A percentile compares a stretch with the other conserved stretches of the same genome.
These are phyloP conservation scores for Nelumbo lutea DNA, from an alignment of 164 flowering plant genomes.

Conservation along the genomic window DNA sequence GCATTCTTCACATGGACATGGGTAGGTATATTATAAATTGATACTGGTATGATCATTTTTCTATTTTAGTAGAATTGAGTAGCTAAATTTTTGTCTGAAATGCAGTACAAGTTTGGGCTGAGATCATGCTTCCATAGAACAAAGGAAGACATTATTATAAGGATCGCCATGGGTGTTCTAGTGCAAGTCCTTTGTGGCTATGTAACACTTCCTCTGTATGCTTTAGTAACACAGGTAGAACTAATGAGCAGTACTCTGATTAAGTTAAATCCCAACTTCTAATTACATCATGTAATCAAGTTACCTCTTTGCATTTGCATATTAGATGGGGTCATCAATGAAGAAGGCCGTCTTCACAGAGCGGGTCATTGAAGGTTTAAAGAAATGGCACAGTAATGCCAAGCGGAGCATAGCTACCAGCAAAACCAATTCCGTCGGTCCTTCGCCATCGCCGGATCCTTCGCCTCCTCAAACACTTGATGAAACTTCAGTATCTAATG, in stretches of 20 bases:
- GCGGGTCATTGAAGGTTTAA: conserved; percentile 9
- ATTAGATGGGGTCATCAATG: conserved; percentile 17
- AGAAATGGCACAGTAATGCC: conserved; percentile 13
- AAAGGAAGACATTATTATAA: conserved; percentile 44
- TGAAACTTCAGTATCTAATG: neutral
- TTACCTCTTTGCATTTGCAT: neutral
- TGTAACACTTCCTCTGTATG: conserved; percentile 65
- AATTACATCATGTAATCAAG: neutral
- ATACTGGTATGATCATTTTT: neutral
- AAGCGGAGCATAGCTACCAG: conserved; percentile 1
- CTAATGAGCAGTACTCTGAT: neutral
- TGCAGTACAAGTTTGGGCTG: conserved; percentile 57
- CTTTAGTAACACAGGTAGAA: conserved; percentile 68
- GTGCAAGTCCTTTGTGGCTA: conserved; percentile 63
- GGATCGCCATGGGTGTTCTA: conserved; percentile 35
- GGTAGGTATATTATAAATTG: conserved; percentile 28
- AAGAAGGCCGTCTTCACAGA: conserved; percentile 11
- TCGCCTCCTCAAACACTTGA: neutral
- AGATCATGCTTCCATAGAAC: conserved; percentile 56
- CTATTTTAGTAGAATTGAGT: too few species aligned
- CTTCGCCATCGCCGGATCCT: neutral
- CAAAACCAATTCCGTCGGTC: neutral
- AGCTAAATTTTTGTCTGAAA: conserved; percentile 2
- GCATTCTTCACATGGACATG: conserved; percentile 72
- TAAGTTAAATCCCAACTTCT: neutral